Base-by-base conservation (phyloP, 176 grass and related monocot genomes). In the Aegilops umbellulata region DNA sequence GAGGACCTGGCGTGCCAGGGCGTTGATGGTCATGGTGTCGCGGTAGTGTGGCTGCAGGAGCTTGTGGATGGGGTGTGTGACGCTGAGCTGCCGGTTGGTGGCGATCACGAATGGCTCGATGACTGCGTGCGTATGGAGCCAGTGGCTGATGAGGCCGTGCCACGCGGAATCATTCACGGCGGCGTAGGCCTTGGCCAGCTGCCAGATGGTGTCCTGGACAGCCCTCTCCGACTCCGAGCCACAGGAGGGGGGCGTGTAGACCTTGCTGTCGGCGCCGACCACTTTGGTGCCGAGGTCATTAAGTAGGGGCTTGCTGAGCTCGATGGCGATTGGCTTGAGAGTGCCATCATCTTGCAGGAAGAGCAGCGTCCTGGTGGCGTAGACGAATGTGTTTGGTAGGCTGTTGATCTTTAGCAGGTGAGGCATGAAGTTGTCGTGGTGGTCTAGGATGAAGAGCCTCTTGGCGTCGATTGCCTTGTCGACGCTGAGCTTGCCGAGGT, bases 271-370 rank as follows among this genome's bases (percentile, higher is more conserved):
- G 0, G 36, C 57, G 51, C 82, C 32, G 29, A 73, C n/a, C 6
- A 73, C 69, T 16, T 73, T 82, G 13, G 6, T 13, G 8, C 46
- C 27, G 12, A 64, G 16, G 0, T 68, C 76, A 6, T 55, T 67
- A 0, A 58, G 36, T 19, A 2, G 4, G 20, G 65, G 81, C 51
- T 12, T 4, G 76, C 87, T 84, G 34, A 89, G 81, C 67, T 89
- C 87, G 22, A 89, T 89, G 16, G 82, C 87, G 10, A 89, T 11
- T 4, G 87, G 87, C 81, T 89, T 84, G 19, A 89, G 81, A 25
- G 81, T 89, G 39, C 27, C 22, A 8, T 84, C 87, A 0, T 78
- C 74, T 16, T 34, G 60, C 2, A 89, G 53, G 10, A 80, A 30
- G 29, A 89, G 44, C 22, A 89, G 22, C 1, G 82, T 89, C 35